These are phyloP conservation scores for Hawksworthiomyces lignivorus DNA, from an alignment of 2,329 filamentous ascomycete species.

Conservation along the genomic window DNA sequence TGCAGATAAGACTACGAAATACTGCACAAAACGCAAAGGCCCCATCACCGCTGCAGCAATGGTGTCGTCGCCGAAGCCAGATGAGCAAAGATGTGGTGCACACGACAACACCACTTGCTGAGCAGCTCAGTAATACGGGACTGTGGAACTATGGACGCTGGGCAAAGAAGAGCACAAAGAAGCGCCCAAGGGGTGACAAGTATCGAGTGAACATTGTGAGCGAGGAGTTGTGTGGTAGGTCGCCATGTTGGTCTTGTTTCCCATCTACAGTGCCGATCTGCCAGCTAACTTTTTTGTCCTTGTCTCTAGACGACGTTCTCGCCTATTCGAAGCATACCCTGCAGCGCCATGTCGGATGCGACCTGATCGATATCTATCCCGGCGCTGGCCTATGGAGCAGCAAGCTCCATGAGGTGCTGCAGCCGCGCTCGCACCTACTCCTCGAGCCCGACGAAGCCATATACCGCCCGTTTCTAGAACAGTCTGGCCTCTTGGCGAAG, in stretches of 20 bases:
- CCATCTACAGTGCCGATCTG: neutral
- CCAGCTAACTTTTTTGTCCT: neutral
- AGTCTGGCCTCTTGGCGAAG: constrained; percentile 44
- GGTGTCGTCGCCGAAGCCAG: neutral
- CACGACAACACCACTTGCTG: constrained; percentile 12
- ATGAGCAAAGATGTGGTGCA: neutral
- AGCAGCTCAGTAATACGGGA: constrained; percentile 13
- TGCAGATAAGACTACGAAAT: too few relatives aligned
- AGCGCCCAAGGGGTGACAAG: constrained; percentile 24
- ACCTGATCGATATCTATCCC: constrained; percentile 81
- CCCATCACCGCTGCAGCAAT: neutral
- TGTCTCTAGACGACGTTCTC: constrained; percentile 55
- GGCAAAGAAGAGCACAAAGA: neutral
- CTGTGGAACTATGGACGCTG: constrained; percentile 16
- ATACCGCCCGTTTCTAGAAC: constrained; percentile 54
- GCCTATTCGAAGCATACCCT: constrained; percentile 63
- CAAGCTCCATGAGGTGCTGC: constrained; percentile 64
- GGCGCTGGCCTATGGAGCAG: constrained; percentile 70
- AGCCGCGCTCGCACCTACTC: constrained; percentile 76
- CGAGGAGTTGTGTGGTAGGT: constrained; percentile 41
- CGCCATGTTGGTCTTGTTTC: neutral
- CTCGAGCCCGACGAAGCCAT: constrained; percentile 60
- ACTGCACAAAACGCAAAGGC: neutral
- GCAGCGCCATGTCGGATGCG: constrained; percentile 64
- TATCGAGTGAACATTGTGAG: constrained; percentile 45